Evolutionary conservation across 176 grass and related monocot genomes (phyloP).

Genomic region (Phragmites australis): DNA sequence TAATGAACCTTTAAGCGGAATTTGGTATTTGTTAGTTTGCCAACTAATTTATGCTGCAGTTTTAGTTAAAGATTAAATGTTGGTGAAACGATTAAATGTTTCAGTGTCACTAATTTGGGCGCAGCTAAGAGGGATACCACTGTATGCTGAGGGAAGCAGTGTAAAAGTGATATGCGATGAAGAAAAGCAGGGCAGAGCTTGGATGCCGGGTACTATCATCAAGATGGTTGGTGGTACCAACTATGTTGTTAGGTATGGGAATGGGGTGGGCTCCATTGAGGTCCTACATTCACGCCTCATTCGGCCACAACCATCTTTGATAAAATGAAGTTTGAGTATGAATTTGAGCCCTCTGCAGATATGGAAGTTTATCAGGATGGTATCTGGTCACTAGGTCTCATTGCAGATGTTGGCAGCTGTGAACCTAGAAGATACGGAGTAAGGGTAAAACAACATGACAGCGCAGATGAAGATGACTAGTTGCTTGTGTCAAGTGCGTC

Average conservation of each 20-base stretch:
- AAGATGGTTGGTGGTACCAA: constrained; percentile 36
- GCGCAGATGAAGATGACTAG: constrained; percentile 10
- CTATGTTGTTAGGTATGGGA: constrained; percentile 13
- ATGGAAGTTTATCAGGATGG: constrained; percentile 38
- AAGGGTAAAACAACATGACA: constrained; percentile 2
- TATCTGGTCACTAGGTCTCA: constrained; percentile 26
- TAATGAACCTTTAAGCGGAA: not conserved
- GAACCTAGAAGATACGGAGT: constrained; percentile 36
- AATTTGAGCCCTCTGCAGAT: constrained; percentile 21
- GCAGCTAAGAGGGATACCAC: constrained; percentile 35
- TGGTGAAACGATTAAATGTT: not conserved
- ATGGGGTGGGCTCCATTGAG: not conserved
- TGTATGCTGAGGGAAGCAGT: constrained; percentile 27
- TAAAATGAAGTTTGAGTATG: constrained; percentile 18
- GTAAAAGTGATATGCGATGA: constrained; percentile 29
- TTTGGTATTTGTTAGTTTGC: not conserved
- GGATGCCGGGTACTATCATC: constrained; percentile 31
- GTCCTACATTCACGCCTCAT: constrained; percentile 21
- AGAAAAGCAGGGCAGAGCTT: constrained; percentile 28
- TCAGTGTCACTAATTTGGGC: constrained; percentile 23
- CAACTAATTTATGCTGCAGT: not conserved
- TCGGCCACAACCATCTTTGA: constrained; percentile 25
- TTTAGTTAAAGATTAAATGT: constrained; percentile 5
- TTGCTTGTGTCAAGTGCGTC: constrained; percentile 21
- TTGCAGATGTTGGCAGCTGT: constrained; percentile 12